phyloP scores from a whole-genome alignment of 139 green algal species.

The Dunaliella primolecta region DNA sequence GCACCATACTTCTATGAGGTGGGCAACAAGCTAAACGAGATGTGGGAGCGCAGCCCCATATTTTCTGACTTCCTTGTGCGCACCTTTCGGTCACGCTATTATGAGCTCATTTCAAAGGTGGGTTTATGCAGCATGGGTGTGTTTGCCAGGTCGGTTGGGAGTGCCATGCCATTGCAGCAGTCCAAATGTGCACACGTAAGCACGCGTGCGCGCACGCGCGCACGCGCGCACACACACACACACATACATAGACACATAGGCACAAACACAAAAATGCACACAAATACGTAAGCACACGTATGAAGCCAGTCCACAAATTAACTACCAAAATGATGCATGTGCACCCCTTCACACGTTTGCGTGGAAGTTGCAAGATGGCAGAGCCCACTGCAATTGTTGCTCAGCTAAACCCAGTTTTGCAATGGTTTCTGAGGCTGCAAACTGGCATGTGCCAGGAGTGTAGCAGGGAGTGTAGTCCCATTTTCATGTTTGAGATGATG shows the following conservation, averaged over 20 bases:
- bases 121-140: no score
- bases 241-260: not conserved
- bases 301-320: no score
- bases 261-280: not conserved
- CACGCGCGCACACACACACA: not conserved
- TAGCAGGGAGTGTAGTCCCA: no score
- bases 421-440: not conserved
- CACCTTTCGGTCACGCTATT: conserved; percentile 37
- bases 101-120: conserved; percentile 35
- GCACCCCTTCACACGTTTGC: no score
- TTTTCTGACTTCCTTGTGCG: conserved; percentile 31
- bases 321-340: no score
- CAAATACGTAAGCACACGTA: not conserved
- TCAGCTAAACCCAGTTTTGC: no score
- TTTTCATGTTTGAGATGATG: not conserved
- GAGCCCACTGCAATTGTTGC: no score
- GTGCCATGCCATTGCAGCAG: no score
- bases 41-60: conserved; percentile 24
- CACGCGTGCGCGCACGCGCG: no score
- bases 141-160: no score
- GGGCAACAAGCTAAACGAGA: conserved; percentile 38
- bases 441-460: not conserved
- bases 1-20: conserved; percentile 44
- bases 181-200: no score
- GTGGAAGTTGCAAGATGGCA: no score